A percentile compares a stretch with the other conserved stretches of the same genome.
Evolutionary conservation across 2,329 filamentous ascomycete species (phyloP).

Genomic region (Diaporthe batatas): DNA sequence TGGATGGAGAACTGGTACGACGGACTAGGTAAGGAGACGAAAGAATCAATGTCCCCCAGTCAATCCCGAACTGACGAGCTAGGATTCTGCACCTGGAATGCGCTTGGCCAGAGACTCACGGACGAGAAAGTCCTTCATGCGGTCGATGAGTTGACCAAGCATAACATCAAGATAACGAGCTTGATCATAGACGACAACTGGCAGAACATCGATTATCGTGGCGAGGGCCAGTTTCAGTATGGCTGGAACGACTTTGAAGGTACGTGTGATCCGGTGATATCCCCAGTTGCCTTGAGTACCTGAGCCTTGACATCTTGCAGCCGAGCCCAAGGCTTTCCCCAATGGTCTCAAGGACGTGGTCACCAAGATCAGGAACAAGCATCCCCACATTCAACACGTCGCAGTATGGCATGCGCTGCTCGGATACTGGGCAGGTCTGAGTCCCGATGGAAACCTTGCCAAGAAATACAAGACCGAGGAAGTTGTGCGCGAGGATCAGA

Average conservation of each 20-base stretch:
- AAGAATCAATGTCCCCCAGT: no score
- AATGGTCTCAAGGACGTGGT: conserved; percentile 81
- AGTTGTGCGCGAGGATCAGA: conserved; percentile 63
- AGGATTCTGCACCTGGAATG: conserved; percentile 98
- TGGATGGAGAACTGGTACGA: conserved; percentile 95
- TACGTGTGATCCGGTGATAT: not conserved
- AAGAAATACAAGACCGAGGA: conserved; percentile 81
- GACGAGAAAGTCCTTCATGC: conserved; percentile 84
- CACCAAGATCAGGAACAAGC: conserved; percentile 74
- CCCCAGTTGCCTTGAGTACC: not conserved
- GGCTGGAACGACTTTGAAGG: conserved; percentile 85
- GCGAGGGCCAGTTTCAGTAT: conserved; percentile 66
- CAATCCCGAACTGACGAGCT: conserved; percentile 63
- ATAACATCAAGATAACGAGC: conserved; percentile 83
- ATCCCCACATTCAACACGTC: conserved; percentile 83
- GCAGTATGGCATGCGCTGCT: conserved; percentile 94
- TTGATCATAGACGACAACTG: conserved; percentile 98
- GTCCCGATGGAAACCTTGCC: conserved; percentile 79
- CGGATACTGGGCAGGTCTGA: conserved; percentile 92
- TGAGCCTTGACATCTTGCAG: conserved; percentile 51
- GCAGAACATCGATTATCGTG: conserved; percentile 77
- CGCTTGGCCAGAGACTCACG: conserved; percentile 84
- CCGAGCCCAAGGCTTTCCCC: conserved; percentile 83
- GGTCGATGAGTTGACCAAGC: conserved; percentile 76
- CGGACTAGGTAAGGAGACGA: conserved; percentile 70